These are phyloP conservation scores for Plasmodium cynomolgi DNA, from an alignment of 169 alveolate species.

Conservation along the genomic window DNA sequence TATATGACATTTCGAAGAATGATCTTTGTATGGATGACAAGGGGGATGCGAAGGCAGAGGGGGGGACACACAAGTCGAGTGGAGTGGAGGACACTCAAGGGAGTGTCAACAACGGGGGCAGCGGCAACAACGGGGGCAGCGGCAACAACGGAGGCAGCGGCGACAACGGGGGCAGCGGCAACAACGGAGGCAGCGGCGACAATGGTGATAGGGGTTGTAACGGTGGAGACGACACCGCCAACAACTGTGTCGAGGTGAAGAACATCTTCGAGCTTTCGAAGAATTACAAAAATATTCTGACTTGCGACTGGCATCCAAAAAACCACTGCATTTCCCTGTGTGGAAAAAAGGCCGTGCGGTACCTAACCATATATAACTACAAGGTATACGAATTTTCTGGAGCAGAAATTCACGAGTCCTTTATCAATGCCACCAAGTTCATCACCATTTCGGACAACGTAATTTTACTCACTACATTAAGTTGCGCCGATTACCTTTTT, in stretches of 20 bases:
- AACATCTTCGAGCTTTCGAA: conserved; percentile 57
- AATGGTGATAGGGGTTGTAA: background rate
- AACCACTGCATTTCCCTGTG: conserved; percentile 70
- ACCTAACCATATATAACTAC: conserved; percentile 56
- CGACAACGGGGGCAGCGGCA: background rate
- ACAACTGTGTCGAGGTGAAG: conserved; percentile 17
- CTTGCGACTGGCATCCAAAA: conserved; percentile 74
- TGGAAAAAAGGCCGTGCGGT: conserved; percentile 52
- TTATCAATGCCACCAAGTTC: conserved; percentile 57
- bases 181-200: background rate
- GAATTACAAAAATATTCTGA: conserved; percentile 45
- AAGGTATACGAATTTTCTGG: conserved; percentile 72
- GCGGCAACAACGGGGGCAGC: background rate
- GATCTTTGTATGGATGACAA: background rate
- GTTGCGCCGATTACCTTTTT: conserved; percentile 62
- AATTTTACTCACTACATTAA: conserved; percentile 43
- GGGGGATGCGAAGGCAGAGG: background rate
- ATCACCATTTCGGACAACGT: conserved; percentile 45
- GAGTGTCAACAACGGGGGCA: background rate
- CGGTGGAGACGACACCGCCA: background rate
- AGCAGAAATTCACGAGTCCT: conserved; percentile 23
- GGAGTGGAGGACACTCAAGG: background rate
- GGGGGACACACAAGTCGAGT: background rate
- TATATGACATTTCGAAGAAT: conserved; percentile 46
- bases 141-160: background rate